A percentile compares a stretch with the other conserved stretches of the same genome.
These are phyloP conservation scores for Pythium dissimile DNA, from an alignment of 352 stramenopile genomes.

Conservation along the genomic window DNA sequence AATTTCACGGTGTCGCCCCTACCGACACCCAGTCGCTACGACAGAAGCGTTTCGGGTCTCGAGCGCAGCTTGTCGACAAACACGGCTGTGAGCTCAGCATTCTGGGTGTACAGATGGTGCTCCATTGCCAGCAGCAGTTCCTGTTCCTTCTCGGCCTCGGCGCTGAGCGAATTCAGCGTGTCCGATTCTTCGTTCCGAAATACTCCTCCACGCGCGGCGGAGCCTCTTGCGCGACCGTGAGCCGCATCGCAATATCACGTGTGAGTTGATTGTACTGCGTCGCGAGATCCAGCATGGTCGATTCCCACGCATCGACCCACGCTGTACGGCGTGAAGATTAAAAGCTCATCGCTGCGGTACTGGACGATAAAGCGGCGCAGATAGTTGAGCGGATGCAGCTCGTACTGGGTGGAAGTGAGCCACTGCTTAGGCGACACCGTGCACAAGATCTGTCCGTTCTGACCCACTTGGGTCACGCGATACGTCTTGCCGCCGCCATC, in stretches of 20 bases:
- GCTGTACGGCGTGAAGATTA: conserved; percentile 17
- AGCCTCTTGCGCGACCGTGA: conserved; percentile 17
- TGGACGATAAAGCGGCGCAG: conserved; percentile 15
- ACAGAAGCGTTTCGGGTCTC: conserved; percentile 20
- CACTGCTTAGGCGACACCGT: background rate
- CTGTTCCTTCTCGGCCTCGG: conserved; percentile 17
- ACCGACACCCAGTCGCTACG: background rate
- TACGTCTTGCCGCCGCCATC: background rate
- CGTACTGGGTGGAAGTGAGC: background rate
- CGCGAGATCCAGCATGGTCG: conserved; percentile 27
- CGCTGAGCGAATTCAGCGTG: conserved; percentile 16
- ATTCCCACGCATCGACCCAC: conserved; percentile 36
- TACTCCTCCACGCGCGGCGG: conserved; percentile 24
- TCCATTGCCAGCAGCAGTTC: conserved; percentile 23
- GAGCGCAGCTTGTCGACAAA: conserved; percentile 19
- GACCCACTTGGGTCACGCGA: background rate
- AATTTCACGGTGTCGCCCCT: conserved; percentile 9
- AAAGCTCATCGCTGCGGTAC: conserved; percentile 23
- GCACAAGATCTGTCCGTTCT: conserved; percentile 6
- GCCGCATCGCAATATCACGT: conserved; percentile 23
- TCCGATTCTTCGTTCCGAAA: conserved; percentile 8
- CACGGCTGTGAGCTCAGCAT: conserved; percentile 27
- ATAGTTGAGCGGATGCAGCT: conserved; percentile 7
- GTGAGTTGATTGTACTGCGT: conserved; percentile 26
- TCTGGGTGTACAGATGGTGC: conserved; percentile 37